Evolutionary conservation across 2,329 filamentous ascomycete genomes (phyloP).

Genomic region (Ilyonectria mors-panacis): DNA sequence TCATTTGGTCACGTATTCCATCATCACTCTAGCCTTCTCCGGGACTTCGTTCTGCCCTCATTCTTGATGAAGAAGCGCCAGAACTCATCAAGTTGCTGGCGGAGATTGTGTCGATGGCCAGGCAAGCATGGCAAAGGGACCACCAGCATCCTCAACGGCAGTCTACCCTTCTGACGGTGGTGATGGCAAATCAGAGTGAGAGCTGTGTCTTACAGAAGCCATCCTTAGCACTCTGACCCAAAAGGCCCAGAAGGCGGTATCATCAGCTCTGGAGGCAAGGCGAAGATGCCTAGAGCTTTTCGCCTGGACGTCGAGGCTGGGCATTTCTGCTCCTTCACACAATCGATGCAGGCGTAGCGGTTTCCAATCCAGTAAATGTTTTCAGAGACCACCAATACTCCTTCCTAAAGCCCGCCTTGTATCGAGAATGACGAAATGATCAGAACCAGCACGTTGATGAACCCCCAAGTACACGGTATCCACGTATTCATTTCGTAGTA

Average conservation of each 20-base stretch:
- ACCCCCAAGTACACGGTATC: slow-evolving; percentile 91
- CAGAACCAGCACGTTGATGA: slow-evolving; percentile 86
- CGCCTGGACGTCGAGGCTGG: background rate
- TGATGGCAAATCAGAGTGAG: background rate
- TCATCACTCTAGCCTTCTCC: background rate
- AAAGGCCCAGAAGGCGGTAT: background rate
- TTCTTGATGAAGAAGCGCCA: background rate
- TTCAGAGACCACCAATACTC: slow-evolving; percentile 1
- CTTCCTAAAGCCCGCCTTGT: slow-evolving; percentile 81
- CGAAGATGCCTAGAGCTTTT: background rate
- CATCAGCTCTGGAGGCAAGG: background rate
- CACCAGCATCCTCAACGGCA: background rate
- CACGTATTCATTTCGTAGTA: slow-evolving; percentile 94
- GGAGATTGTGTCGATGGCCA: background rate
- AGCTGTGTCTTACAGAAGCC: background rate
- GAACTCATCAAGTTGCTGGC: background rate
- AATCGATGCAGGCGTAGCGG: background rate
- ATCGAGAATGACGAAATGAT: slow-evolving; percentile 94
- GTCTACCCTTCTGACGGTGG: background rate
- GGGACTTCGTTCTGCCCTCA: background rate
- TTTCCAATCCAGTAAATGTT: background rate
- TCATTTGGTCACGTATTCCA: background rate
- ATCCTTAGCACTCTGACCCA: background rate
- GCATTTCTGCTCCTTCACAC: background rate
- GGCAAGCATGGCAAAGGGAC: background rate